Conservation (phyloP, 2,329 filamentous ascomycete species). For the Botrytis pseudocinerea region DNA sequence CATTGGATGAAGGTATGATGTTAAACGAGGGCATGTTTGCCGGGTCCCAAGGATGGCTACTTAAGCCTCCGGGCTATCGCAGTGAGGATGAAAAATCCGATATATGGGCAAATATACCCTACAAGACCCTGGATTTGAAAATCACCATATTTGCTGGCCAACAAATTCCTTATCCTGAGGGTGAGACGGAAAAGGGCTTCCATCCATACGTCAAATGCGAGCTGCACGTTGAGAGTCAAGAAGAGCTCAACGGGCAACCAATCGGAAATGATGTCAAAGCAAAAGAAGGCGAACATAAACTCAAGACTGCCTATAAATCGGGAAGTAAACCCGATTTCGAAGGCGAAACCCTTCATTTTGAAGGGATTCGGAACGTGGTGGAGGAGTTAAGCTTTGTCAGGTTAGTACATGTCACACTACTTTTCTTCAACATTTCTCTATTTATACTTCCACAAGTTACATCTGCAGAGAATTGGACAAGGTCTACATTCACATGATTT, state of each 20-base stretch:
- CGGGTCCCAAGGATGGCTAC: constrained; percentile 76
- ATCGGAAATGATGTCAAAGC: constrained; percentile 50
- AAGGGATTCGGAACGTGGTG: constrained; percentile 57
- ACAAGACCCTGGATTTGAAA: constrained; percentile 61
- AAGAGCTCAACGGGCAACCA: constrained; percentile 41
- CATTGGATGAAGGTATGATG: constrained; percentile 91
- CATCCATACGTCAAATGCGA: constrained; percentile 77
- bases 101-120: constrained; percentile 41
- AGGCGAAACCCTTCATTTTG: constrained; percentile 59
- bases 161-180: constrained; percentile 65
- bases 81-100: constrained; percentile 38
- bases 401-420: constrained; percentile 49
- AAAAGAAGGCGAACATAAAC: constrained; percentile 60
- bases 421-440: constrained; percentile 17
- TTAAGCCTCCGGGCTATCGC: constrained; percentile 78
- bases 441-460: constrained; percentile 8
- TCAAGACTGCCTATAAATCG: constrained; percentile 55
- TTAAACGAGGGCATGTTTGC: constrained; percentile 91
- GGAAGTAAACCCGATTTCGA: constrained; percentile 65
- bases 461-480: background rate
- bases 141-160: constrained; percentile 78
- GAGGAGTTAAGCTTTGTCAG: constrained; percentile 72
- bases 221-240: constrained; percentile 70
- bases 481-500: background rate
- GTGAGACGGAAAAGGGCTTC: constrained; percentile 53